Conservation (phyloP, 768 basidiomycete genomes). For the Mycena kentingensis region DNA sequence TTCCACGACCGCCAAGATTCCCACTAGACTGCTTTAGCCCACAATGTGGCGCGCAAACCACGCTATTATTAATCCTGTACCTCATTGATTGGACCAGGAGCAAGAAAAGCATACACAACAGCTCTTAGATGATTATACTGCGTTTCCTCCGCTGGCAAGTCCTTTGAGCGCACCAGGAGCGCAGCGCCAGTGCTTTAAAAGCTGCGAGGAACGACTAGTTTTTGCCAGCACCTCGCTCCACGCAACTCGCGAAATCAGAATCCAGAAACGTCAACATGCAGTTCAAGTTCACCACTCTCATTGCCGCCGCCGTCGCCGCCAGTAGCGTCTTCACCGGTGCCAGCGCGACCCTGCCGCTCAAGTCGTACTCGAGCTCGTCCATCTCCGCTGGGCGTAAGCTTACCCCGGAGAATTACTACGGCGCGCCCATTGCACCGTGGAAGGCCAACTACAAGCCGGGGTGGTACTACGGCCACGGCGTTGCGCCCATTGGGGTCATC, state of each 20-base stretch:
- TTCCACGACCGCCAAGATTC: too few species aligned
- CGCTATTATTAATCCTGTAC: too few species aligned
- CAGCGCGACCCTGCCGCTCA: not conserved
- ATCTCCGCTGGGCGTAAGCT: constrained; percentile 4
- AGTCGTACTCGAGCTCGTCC: not conserved
- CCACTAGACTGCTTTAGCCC: too few species aligned
- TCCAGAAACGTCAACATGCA: constrained; percentile 12
- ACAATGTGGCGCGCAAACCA: too few species aligned
- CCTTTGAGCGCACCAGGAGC: too few species aligned
- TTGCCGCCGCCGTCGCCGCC: constrained; percentile 11
- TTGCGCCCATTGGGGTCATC: not conserved
- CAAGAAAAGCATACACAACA: too few species aligned
- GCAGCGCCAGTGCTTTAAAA: too few species aligned
- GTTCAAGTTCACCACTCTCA: constrained; percentile 16
- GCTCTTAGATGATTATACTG: too few species aligned
- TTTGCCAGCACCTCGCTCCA: constrained; percentile 10
- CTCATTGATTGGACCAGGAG: too few species aligned
- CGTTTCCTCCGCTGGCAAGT: too few species aligned
- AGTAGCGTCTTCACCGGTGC: constrained; percentile 10
- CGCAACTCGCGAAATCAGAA: constrained; percentile 1
- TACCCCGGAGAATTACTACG: constrained; percentile 31
- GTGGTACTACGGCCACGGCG: constrained; percentile 39
- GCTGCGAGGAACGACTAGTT: too few species aligned
- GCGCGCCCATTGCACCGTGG: constrained; percentile 39
- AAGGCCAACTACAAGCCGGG: constrained; percentile 31